Evolutionary conservation across 192 early-diverging fungal species (phyloP), one percentile per base, ranked within the genome.

Genomic region (Piromyces finnis): DNA sequence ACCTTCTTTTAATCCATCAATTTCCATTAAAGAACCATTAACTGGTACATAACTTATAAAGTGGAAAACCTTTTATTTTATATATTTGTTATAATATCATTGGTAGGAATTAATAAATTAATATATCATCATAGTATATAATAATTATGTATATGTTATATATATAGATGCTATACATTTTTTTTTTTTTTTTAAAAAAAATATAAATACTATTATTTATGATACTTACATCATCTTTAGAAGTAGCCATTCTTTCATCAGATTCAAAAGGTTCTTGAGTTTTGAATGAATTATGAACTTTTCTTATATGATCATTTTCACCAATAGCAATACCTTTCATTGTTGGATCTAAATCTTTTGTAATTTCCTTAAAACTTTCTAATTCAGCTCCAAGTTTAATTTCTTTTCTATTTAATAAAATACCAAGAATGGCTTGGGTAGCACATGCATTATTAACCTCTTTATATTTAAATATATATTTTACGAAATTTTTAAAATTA

Each of bases 401-500:
- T 29, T 85, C 84, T 7, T 81, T 83, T 27, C 85, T 84, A 82
- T 95, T 94, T 28, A 95, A 82, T 78, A 95, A 82, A 30, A 95
- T 88, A 2, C 91, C 91, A 22, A 95, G 82, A 79, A 95, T 94
- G 7, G 94, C 94, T 81, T 95, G 94, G 1, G 94, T 95, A 30
- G 94, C 94, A 79, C 94, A 95, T 0, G 94, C 94, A 85, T 95
- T 95, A 28, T 90, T 87, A 77, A 51, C 41, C 41, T 51, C 41
- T 51, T 51, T 39, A 15, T 39, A 15, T 39, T 39, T 39, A 15
- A 15, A 15, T 39, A 15, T 39, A 15, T 39, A 15, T 39, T 39
- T 12, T 39, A 15, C 7, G 12, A 35, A 35, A 35, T 35, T 35
- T 35, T 35, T 7, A 35, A 35, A 35, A 12, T 7, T 35, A 35